These are phyloP conservation scores for Corymbia calophylla DNA, from an alignment of 441 rosid genomes.

Conservation along the genomic window DNA sequence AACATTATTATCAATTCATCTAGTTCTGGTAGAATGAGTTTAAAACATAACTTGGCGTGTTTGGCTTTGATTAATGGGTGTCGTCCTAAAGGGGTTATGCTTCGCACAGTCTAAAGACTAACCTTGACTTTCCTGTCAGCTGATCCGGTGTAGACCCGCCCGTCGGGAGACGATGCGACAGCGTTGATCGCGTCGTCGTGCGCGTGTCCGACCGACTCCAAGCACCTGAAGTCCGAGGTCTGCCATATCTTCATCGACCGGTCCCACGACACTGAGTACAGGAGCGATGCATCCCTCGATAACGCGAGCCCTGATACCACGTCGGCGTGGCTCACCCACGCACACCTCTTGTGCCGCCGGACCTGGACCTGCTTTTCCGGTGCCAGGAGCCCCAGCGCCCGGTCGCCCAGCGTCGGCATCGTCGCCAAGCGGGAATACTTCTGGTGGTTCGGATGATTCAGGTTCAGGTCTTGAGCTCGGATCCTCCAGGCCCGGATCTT, in stretches of 20 bases:
- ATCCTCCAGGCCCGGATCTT: conserved; percentile 94
- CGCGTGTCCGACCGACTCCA: conserved; percentile 66
- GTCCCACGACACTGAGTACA: conserved; percentile 95
- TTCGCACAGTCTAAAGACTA: background rate
- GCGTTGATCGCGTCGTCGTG: conserved; percentile 91
- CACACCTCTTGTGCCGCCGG: conserved; percentile 63
- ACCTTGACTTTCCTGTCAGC: conserved; percentile 68
- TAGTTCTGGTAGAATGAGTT: background rate
- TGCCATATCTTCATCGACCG: conserved; percentile 86
- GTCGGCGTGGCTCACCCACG: conserved; percentile 87
- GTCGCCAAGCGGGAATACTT: conserved; percentile 65
- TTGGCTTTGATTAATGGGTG: background rate
- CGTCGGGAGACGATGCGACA: conserved; percentile 44
- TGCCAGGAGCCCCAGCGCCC: conserved; percentile 43
- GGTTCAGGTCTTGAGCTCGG: background rate
- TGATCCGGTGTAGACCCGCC: conserved; percentile 79
- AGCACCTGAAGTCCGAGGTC: conserved; percentile 69
- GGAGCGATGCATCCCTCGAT: conserved; percentile 53
- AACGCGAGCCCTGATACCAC: conserved; percentile 75
- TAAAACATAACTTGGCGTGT: background rate
- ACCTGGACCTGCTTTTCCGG: conserved; percentile 67
- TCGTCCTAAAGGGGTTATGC: background rate
- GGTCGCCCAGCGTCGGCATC: conserved; percentile 75
- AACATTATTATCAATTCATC: background rate
- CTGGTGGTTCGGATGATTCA: conserved; percentile 24